Base-by-base conservation (phyloP, 2,329 filamentous ascomycete genomes). In the Rachicladosporium sp. region DNA sequence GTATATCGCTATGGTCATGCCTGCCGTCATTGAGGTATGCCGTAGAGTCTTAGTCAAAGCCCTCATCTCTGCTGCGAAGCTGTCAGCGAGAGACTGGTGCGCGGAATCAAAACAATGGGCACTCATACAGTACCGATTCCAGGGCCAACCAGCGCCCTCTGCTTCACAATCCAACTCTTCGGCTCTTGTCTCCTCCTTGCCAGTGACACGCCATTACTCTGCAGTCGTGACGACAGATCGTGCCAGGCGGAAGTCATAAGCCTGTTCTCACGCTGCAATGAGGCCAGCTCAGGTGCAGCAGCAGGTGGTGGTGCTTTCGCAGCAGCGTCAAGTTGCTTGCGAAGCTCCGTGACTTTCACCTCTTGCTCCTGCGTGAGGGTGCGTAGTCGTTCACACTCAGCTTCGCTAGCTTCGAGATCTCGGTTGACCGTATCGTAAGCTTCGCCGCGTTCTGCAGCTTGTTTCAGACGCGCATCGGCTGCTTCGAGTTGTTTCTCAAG, bases 171-270 rank as follows among this genome's bases (percentile, higher is more conserved):
- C 82, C 83, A 93, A 62, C 82, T 88, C 62, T 77, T 80, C 10
- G 83, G 81, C 50, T 74, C 73, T 51, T 89, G 82, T 50, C 76
- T 76, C 50, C 82, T 72, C 48, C 85, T 69, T 55, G 87, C 81
- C 46, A 93, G 63, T 40, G 84, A 76, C 32, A 89, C 80, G 46
- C 83, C 82, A 58, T 88, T 89, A 64, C 82, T 87, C 63, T 91
- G 84, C 50, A 93, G 62, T 37, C 85, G 71, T 55, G 72, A 79
- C 19, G 80, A 78, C 52, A 91, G 73, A 59, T 89, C 83, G 63
- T 88, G 88, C 83, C 83, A 93, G 2, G 85, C 85, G n/a, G 78
- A 82, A 19, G 80, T 70, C 52, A 93, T 85, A 55, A 91, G 71
- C 31, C 73, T 72, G 58, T 85, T 86, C 60, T 93, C 85, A 50